Conservation (phyloP, 306 rosid genomes). For the Malus sieversii region DNA sequence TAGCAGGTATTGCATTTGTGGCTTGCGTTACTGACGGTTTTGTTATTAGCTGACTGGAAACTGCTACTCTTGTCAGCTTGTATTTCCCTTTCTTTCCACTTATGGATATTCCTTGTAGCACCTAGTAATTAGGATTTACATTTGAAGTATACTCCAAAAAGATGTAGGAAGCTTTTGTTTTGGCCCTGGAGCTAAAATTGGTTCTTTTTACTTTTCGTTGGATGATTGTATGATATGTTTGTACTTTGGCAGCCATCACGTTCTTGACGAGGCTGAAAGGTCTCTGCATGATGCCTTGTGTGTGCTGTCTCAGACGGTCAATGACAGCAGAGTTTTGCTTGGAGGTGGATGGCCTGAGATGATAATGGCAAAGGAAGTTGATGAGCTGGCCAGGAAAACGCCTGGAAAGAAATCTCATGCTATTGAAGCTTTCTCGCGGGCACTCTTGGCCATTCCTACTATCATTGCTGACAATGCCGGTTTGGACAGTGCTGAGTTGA, state of each 20-base stretch:
- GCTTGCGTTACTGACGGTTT: not conserved
- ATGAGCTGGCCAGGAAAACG: slow-evolving; percentile 80
- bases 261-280: slow-evolving; percentile 97
- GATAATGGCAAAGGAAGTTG: slow-evolving; percentile 90
- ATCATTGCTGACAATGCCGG: slow-evolving; percentile 98
- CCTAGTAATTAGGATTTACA: not conserved
- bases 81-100: too few relatives aligned
- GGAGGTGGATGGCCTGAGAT: slow-evolving; percentile 99
- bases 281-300: slow-evolving; percentile 97
- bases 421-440: slow-evolving; percentile 87
- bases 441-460: slow-evolving; percentile 82
- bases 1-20: not conserved
- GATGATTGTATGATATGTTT: not conserved
- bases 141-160: not conserved
- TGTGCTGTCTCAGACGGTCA: slow-evolving; percentile 89
- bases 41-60: not conserved
- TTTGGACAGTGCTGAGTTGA: slow-evolving; percentile 91
- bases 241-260: slow-evolving; percentile 68
- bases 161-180: not conserved
- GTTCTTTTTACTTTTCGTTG: not conserved
- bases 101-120: not conserved
- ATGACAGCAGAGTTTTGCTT: slow-evolving; percentile 86
- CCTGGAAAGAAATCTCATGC: slow-evolving; percentile 97
- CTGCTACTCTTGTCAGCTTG: too few relatives aligned
- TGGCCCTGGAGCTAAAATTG: not conserved